Conservation (phyloP, 768 basidiomycete species). For the Termitomyces sp. region DNA sequence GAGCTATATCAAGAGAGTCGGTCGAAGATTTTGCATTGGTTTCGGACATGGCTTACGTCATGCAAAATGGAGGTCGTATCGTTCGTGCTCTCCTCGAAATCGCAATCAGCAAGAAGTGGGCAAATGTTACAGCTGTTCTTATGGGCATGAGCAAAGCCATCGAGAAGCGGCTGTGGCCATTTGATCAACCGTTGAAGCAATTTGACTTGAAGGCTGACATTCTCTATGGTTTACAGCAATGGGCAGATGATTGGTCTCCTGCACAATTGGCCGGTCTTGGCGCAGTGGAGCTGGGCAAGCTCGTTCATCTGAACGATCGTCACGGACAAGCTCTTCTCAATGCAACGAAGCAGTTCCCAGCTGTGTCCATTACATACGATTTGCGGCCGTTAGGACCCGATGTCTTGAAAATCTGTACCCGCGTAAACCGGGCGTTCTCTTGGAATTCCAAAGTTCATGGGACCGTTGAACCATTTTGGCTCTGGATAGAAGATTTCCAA, state of each 20-base stretch:
- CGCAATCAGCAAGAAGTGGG: constrained; percentile 90
- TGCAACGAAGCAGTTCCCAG: constrained; percentile 84
- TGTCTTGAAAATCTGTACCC: constrained; percentile 70
- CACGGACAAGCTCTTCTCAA: constrained; percentile 76
- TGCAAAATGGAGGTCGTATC: constrained; percentile 94
- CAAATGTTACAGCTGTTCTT: constrained; percentile 69
- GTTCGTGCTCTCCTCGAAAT: constrained; percentile 93
- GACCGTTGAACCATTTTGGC: constrained; percentile 80
- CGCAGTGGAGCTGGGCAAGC: constrained; percentile 64
- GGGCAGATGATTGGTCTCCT: constrained; percentile 77
- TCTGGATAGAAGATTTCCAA: constrained; percentile 90
- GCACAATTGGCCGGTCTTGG: constrained; percentile 64
- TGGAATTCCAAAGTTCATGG: constrained; percentile 81
- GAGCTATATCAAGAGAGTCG: constrained; percentile 72
- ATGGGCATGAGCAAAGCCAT: constrained; percentile 92
- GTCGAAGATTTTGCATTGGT: constrained; percentile 95
- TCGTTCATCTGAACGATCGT: constrained; percentile 80
- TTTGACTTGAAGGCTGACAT: constrained; percentile 74
- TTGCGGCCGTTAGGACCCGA: constrained; percentile 82
- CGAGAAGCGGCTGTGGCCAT: constrained; percentile 92
- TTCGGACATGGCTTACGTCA: constrained; percentile 90
- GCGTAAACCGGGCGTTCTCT: constrained; percentile 60
- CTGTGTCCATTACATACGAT: constrained; percentile 53
- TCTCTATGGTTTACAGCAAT: constrained; percentile 69
- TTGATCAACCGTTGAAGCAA: constrained; percentile 84